A percentile compares a stretch with the other conserved stretches of the same genome.
Conservation (phyloP, 2,329 filamentous ascomycete genomes). For the Ascomycota sp. region DNA sequence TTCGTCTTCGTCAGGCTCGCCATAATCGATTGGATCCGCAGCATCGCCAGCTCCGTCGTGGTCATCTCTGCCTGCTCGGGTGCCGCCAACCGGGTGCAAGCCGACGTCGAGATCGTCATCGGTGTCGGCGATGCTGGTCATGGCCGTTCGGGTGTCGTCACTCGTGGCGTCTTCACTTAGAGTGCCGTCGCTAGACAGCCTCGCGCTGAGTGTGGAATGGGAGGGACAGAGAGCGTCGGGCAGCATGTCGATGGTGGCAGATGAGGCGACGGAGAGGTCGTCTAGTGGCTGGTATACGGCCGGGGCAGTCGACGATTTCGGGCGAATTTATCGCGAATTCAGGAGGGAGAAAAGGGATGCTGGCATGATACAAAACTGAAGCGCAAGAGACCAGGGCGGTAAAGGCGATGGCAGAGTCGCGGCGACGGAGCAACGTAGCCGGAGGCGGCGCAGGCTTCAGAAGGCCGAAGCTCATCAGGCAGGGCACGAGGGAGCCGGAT, state of each 20-base stretch:
- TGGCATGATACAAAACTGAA: too few species aligned
- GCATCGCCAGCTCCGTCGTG: too few species aligned
- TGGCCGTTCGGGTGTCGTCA: conserved; percentile 14
- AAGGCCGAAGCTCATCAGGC: too few species aligned
- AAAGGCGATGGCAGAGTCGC: too few species aligned
- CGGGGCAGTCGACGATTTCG: not conserved
- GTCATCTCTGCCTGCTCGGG: too few species aligned
- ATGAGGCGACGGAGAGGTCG: not conserved
- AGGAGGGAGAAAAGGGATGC: too few species aligned
- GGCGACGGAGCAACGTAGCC: too few species aligned
- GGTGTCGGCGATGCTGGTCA: conserved; percentile 15
- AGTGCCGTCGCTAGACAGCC: conserved; percentile 13
- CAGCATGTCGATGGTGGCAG: not conserved
- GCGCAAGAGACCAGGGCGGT: too few species aligned
- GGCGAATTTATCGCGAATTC: too few species aligned
- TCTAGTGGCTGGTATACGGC: not conserved
- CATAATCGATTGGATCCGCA: too few species aligned
- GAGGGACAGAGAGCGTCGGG: not conserved
- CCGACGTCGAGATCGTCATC: conserved; percentile 3
- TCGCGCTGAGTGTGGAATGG: conserved; percentile 1
- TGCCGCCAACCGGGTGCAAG: conserved; percentile 1
- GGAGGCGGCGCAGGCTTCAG: too few species aligned
- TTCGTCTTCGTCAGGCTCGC: conserved; percentile 10
- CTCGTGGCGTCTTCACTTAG: conserved; percentile 12
- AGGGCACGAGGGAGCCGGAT: too few species aligned